Evolutionary conservation across 2,329 filamentous ascomycete species (phyloP).

Genomic region (Penicillium sclerotigenum): DNA sequence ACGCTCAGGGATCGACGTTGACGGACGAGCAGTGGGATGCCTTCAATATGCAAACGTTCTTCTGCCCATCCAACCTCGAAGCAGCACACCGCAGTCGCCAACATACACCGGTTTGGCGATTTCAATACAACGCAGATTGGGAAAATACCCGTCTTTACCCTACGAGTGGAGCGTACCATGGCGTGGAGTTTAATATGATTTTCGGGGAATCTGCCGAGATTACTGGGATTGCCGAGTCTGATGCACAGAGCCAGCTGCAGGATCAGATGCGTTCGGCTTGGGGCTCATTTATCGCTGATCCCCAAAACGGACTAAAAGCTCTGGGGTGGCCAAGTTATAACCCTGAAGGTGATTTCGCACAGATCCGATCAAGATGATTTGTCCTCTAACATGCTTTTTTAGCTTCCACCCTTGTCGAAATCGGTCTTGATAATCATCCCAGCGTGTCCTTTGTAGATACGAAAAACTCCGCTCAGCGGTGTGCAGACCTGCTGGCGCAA

Average conservation of each 20-base stretch:
- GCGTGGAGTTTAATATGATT: constrained; percentile 49
- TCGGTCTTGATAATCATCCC: background rate
- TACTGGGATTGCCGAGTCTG: constrained; percentile 35
- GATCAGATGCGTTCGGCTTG: constrained; percentile 29
- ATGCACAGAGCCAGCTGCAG: constrained; percentile 33
- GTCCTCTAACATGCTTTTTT: background rate
- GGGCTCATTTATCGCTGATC: constrained; percentile 41
- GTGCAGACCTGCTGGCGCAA: background rate
- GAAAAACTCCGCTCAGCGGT: background rate
- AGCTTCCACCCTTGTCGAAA: background rate
- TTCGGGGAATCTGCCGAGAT: constrained; percentile 44
- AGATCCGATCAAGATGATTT: background rate
- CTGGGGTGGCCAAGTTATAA: constrained; percentile 40
- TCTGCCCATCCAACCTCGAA: constrained; percentile 45
- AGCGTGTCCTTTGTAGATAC: background rate
- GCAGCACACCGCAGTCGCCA: constrained; percentile 34
- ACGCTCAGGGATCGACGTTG: constrained; percentile 37
- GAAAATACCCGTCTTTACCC: constrained; percentile 48
- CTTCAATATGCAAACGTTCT: constrained; percentile 47
- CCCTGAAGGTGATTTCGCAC: constrained; percentile 8
- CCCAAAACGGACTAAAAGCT: constrained; percentile 30
- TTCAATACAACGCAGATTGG: constrained; percentile 51
- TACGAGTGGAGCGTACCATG: constrained; percentile 50
- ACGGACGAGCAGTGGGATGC: constrained; percentile 38
- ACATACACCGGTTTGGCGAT: constrained; percentile 43